phyloP scores from a whole-genome alignment of 2,329 filamentous ascomycete genomes.

The Verticillium klebahnii region DNA sequence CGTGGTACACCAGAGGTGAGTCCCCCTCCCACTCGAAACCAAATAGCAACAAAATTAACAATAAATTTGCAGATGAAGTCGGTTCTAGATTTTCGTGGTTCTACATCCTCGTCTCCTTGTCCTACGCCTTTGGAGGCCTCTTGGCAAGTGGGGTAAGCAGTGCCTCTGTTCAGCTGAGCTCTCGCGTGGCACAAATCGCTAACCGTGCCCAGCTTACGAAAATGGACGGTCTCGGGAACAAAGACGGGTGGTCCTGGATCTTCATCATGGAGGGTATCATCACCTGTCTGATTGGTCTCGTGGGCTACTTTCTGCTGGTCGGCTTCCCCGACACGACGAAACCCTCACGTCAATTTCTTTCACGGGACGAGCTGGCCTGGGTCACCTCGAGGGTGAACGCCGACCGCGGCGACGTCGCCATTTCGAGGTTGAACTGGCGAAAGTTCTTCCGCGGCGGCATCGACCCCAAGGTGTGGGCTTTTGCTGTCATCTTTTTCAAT shows the following conservation, averaged over 20 bases:
- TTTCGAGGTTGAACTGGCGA: conserved; percentile 44
- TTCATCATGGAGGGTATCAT: conserved; percentile 52
- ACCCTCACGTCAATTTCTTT: conserved; percentile 48
- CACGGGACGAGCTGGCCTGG: conserved; percentile 43
- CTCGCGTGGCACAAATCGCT: background rate
- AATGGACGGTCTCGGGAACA: conserved; percentile 48
- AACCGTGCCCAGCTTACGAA: conserved; percentile 44
- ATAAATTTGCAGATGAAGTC: conserved; percentile 48
- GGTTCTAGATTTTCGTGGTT: conserved; percentile 66
- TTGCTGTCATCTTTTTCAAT: conserved; percentile 57
- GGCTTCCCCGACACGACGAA: conserved; percentile 58
- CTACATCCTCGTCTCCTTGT: conserved; percentile 63
- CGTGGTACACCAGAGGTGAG: conserved; percentile 66
- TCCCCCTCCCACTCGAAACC: background rate
- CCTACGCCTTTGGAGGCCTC: conserved; percentile 63
- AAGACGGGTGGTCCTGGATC: conserved; percentile 64
- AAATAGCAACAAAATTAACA: background rate
- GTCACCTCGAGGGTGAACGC: conserved; percentile 47
- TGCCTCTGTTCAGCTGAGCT: background rate
- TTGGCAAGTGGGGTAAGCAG: conserved; percentile 53
- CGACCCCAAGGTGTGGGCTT: conserved; percentile 59
- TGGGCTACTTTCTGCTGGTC: conserved; percentile 53
- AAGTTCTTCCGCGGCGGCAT: conserved; percentile 41
- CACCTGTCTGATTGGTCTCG: conserved; percentile 48
- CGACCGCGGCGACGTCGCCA: conserved; percentile 53